Evolutionary conservation across 768 basidiomycete species (phyloP), one percentile per base, ranked within the genome.

Genomic region (Trametes elegans): DNA sequence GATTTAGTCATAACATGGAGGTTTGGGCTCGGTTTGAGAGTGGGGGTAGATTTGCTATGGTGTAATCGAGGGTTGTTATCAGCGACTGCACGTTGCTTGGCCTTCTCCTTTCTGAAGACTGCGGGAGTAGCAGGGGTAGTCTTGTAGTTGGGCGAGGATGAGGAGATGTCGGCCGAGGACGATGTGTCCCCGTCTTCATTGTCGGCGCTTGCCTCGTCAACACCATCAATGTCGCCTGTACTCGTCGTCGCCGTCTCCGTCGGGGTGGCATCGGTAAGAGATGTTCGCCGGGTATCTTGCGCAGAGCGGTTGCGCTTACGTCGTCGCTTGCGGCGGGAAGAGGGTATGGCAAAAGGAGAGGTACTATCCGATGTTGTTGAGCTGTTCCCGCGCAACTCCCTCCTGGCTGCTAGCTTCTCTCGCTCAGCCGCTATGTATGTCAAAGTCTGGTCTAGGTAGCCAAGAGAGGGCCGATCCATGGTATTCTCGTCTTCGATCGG

Each of bases 401-500:
- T 61, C 38, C 71, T 66, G 7, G 82, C 84, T 39, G 74, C 78
- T 59, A 81, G 75, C 57, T 77, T 76, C 31, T 80, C 82, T 50
- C 87, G 76, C 66, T 91, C 89, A 9, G 81, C 82, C 38, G 84
- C 86, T 45, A 90, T 76, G 57, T 90, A 92, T n/a, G 79, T 80
- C 13, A 92, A 75, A 0, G 86, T 87, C 55, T 83, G 82, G 54
- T 87, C 87, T 14, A 92, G 77, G 48, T 81, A 79, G 0, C 90
- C 90, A 13, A 92, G 70, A 3, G 86, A 88, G 0, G 90, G 88
- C 41, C 80, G 76, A 24, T 73, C 74, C 14, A 65, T 46, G 10
- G 62, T 55, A 19, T 76, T 74, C 2, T 62, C 57, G 24, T 62
- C 67, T 47, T 65, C 64, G 16, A 64, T 23, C 34, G 65, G 67